Conservation (phyloP, 2,329 filamentous ascomycete genomes). For the Aspergillus nomiae region DNA sequence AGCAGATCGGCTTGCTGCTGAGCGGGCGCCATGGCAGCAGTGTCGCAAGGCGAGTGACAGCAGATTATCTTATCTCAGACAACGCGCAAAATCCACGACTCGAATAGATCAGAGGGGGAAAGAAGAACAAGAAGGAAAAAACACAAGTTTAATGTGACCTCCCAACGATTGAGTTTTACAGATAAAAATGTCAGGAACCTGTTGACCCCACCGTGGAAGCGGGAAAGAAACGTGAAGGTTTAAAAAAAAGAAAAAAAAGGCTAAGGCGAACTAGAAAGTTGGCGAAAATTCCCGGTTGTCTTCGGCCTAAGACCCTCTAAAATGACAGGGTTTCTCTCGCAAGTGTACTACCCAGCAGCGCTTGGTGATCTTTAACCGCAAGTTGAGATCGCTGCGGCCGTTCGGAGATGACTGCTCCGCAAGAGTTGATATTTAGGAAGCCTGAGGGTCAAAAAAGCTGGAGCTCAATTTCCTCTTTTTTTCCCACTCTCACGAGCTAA, state of each 20-base stretch:
- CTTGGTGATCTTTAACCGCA: neutral
- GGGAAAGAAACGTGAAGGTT: neutral
- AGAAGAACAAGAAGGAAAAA: conserved; percentile 4
- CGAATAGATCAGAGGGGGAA: neutral
- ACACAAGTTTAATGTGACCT: neutral
- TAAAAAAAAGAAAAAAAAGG: conserved; percentile 13
- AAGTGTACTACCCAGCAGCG: neutral
- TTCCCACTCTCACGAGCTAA: conserved; percentile 13
- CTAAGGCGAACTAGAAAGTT: conserved; percentile 6
- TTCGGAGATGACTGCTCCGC: conserved; percentile 25
- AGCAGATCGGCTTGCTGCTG: conserved; percentile 25
- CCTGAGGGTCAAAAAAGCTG: conserved; percentile 9
- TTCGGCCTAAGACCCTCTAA: neutral
- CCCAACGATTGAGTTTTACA: conserved; percentile 12
- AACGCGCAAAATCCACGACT: neutral
- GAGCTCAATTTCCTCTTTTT: conserved; percentile 5
- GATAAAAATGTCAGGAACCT: conserved; percentile 16
- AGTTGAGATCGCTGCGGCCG: conserved; percentile 8
- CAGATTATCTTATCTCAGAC: neutral
- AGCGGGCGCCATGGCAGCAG: conserved; percentile 17
- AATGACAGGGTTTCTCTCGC: neutral
- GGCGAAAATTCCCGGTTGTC: neutral
- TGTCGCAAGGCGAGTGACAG: neutral
- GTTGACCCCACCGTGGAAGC: conserved; percentile 17
- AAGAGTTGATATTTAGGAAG: conserved; percentile 10